Evolutionary conservation across 352 stramenopile species (phyloP).

Genomic region (Blastocystis sp.): DNA sequence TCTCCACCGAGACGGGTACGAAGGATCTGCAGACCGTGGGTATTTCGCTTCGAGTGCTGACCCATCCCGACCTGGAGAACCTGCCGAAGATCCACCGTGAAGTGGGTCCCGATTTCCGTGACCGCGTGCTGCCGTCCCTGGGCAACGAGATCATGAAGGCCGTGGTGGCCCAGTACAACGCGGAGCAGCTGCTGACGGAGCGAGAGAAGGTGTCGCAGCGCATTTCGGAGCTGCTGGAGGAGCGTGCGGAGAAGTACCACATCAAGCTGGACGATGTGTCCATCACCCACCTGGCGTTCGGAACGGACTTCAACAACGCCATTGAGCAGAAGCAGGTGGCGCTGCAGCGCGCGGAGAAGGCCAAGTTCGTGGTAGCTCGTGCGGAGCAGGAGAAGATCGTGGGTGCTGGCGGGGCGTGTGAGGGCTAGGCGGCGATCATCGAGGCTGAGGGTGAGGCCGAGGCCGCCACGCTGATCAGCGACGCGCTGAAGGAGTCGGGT

Average conservation of each 20-base stretch:
- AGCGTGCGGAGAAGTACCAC: constrained; percentile 70
- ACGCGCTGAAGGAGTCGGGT: constrained; percentile 93
- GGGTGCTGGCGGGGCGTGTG: constrained; percentile 72
- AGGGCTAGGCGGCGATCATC: constrained; percentile 82
- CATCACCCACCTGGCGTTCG: constrained; percentile 99
- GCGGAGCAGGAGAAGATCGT: constrained; percentile 95
- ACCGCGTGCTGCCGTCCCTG: constrained; percentile 92
- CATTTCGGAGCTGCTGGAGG: constrained; percentile 92
- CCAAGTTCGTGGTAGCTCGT: constrained; percentile 96
- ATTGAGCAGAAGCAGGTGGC: constrained; percentile 99
- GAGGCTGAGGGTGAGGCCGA: constrained; percentile 94
- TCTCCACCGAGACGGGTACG: constrained; percentile 91
- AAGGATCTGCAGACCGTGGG: constrained; percentile 99
- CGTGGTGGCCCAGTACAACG: too few species aligned
- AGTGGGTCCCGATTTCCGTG: constrained; percentile 93
- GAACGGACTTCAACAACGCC: constrained; percentile 95
- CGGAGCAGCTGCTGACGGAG: too few species aligned
- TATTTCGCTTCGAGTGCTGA: constrained; percentile 93
- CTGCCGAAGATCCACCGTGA: constrained; percentile 92
- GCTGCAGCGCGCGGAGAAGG: constrained; percentile 96
- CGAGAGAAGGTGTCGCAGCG: constrained; percentile 70
- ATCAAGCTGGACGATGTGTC: constrained; percentile 93
- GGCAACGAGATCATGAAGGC: too few species aligned
- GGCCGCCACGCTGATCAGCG: constrained; percentile 91
- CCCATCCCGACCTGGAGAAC: constrained; percentile 87